Evolutionary conservation across 2,329 filamentous ascomycete genomes (phyloP).

Genomic region (Zarea fungicola): DNA sequence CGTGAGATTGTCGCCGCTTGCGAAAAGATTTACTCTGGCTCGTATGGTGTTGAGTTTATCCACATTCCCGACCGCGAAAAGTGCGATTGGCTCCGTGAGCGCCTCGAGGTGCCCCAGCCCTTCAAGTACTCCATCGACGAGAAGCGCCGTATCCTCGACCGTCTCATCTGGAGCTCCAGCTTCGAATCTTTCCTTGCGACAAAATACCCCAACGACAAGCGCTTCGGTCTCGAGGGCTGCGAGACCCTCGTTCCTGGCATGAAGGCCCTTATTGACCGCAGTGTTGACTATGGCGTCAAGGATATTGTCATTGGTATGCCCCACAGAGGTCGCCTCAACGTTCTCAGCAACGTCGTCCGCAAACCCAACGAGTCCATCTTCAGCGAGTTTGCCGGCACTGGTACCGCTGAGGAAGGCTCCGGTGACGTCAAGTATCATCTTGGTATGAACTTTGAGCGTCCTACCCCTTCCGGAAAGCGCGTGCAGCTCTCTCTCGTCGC

Average conservation of each 20-base stretch:
- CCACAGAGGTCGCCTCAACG: constrained; percentile 95
- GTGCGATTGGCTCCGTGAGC: constrained; percentile 96
- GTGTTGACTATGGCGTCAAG: constrained; percentile 97
- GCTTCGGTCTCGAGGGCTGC: constrained; percentile 95
- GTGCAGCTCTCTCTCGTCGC: constrained; percentile 98
- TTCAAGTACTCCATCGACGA: constrained; percentile 98
- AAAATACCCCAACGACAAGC: constrained; percentile 99
- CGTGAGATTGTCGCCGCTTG: constrained; percentile 90
- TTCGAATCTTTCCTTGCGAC: constrained; percentile 94
- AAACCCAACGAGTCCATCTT: constrained; percentile 99
- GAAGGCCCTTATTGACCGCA: constrained; percentile 98
- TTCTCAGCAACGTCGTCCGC: constrained; percentile 95
- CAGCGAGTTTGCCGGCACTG: constrained; percentile 88
- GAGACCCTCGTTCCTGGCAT: constrained; percentile 97
- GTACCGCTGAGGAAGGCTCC: constrained; percentile 86
- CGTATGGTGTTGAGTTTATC: constrained; percentile 98
- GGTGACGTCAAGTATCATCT: constrained; percentile 99
- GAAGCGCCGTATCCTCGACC: constrained; percentile 95
- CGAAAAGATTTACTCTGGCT: constrained; percentile 93
- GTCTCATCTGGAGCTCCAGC: constrained; percentile 96
- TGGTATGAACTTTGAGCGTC: constrained; percentile 99
- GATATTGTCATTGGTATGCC: constrained; percentile 99
- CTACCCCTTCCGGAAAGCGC: constrained; percentile 95
- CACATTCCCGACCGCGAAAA: constrained; percentile 96
- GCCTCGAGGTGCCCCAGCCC: constrained; percentile 85